These are phyloP conservation scores for Cryptococcus wingfieldii DNA, from an alignment of 1,284 basidiomycete genomes.

Conservation along the genomic window DNA sequence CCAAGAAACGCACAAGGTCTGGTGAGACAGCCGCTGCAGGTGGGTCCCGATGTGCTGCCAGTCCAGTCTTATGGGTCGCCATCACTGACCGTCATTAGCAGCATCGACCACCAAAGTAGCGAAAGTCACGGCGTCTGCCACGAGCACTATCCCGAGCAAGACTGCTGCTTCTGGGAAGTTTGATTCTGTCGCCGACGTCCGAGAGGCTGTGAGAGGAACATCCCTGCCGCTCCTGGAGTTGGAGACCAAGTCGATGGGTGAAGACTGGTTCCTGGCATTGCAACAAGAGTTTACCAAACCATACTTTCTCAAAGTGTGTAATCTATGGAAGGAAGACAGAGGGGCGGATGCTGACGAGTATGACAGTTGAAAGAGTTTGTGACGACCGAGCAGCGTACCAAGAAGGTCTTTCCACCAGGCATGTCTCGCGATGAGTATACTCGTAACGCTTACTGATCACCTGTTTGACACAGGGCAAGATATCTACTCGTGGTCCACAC, in stretches of 20 bases:
- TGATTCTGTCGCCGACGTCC: slow-evolving; percentile 9
- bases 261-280: slow-evolving; percentile 50
- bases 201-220: slow-evolving; percentile 19
- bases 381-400: slow-evolving; percentile 36
- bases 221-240: slow-evolving; percentile 31
- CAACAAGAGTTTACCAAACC: slow-evolving; percentile 47
- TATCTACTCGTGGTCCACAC: slow-evolving; percentile 52
- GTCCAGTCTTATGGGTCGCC: no score
- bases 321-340: background rate
- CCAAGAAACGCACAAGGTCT: background rate
- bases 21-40: no score
- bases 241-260: slow-evolving; percentile 47
- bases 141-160: background rate
- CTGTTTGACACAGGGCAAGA: slow-evolving; percentile 24
- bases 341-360: background rate
- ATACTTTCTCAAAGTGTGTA: slow-evolving; percentile 41
- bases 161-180: background rate
- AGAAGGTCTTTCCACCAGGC: slow-evolving; percentile 53
- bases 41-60: no score
- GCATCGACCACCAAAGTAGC: background rate
- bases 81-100: background rate
- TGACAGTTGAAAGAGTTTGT: slow-evolving; percentile 46
- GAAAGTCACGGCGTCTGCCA: slow-evolving; percentile 1
- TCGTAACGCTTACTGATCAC: background rate
- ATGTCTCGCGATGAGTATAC: slow-evolving; percentile 8